Conservation (phyloP, 2,329 filamentous ascomycete genomes). For the Pseudogymnoascus sp. region DNA sequence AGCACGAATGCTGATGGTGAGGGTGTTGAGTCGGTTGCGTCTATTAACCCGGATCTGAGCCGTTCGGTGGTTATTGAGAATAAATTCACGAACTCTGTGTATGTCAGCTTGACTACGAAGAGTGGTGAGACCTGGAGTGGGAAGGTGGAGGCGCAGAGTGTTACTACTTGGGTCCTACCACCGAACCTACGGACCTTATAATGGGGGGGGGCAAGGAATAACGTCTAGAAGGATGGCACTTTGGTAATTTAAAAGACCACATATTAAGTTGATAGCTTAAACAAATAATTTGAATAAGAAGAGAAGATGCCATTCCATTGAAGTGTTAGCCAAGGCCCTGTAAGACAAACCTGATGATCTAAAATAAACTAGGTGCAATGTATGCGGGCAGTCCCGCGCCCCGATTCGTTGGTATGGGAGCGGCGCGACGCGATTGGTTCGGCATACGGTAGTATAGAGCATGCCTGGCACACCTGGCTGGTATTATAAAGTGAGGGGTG, state of each 20-base stretch:
- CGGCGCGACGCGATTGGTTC: slow-evolving; percentile 22
- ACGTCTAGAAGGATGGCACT: too few relatives aligned
- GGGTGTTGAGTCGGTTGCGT: slow-evolving; percentile 40
- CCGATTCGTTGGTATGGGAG: not conserved
- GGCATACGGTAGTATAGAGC: not conserved
- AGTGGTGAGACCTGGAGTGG: too few relatives aligned
- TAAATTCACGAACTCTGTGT: too few relatives aligned
- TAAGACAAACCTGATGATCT: not conserved
- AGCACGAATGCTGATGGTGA: slow-evolving; percentile 34
- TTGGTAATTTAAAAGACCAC: too few relatives aligned
- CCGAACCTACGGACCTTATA: too few relatives aligned
- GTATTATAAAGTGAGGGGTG: not conserved
- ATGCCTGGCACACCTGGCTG: too few relatives aligned
- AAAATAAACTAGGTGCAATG: not conserved
- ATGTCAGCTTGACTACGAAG: too few relatives aligned
- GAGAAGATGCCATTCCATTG: slow-evolving; percentile 40
- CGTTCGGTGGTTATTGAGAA: too few relatives aligned
- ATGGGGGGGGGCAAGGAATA: too few relatives aligned
- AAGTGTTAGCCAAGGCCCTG: slow-evolving; percentile 30
- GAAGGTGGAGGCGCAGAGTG: too few relatives aligned
- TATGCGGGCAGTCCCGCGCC: not conserved
- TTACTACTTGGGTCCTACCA: too few relatives aligned
- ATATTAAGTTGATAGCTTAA: too few relatives aligned
- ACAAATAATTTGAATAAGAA: not conserved
- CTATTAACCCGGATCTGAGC: slow-evolving; percentile 39